Conservation (phyloP, 306 rosid species). For the Oxytropis ochrocephala region DNA sequence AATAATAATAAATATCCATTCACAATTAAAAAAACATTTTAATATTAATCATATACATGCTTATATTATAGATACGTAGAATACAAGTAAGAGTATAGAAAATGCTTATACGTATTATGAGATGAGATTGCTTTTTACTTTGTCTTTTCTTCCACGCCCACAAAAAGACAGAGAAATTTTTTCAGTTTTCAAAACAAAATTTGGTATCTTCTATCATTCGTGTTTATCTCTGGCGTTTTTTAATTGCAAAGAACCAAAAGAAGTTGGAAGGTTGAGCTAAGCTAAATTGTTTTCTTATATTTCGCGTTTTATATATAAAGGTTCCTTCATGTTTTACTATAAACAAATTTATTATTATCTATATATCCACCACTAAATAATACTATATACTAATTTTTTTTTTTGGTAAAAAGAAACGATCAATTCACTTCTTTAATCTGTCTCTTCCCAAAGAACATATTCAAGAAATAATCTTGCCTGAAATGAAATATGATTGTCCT, state of each 20-base stretch:
- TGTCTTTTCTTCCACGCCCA: background rate
- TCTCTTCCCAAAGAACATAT: too few relatives aligned
- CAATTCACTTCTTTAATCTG: background rate
- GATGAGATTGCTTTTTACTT: background rate
- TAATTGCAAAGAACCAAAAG: background rate
- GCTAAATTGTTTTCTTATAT: background rate
- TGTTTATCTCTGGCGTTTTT: background rate
- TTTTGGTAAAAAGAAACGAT: background rate
- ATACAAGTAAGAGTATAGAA: background rate
- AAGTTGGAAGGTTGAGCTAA: background rate
- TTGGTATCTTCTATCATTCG: background rate
- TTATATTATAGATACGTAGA: background rate
- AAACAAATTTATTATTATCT: background rate
- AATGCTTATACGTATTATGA: background rate
- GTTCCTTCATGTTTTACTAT: background rate
- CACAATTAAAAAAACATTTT: too few relatives aligned
- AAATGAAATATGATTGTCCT: constrained; percentile 87
- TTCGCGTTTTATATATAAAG: background rate
- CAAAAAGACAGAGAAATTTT: background rate
- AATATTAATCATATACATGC: too few relatives aligned
- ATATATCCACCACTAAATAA: background rate
- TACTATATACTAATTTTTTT: too few relatives aligned
- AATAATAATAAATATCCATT: too few relatives aligned
- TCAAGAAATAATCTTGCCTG: constrained; percentile 45
- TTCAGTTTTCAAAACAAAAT: background rate